Percentiles rank a stretch among this genome's conserved stretches.
phyloP scores from a whole-genome alignment of 2,329 filamentous ascomycete species.

The Beauveria sp. region DNA sequence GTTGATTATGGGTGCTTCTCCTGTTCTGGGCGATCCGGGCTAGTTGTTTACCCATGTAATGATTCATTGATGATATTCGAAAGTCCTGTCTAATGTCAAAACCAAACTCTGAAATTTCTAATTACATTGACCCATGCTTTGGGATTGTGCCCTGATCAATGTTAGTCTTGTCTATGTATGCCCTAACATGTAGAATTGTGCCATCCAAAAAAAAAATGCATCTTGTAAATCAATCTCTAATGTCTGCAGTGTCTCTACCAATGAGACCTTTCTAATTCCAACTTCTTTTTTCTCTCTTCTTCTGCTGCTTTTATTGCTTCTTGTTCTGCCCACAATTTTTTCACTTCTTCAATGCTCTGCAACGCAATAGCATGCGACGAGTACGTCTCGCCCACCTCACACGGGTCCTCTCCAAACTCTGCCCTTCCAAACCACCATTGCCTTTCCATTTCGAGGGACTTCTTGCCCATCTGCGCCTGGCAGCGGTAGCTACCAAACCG shows the following conservation, averaged over 20 bases:
- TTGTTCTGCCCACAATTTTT: background rate
- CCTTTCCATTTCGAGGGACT: slow-evolving; percentile 28
- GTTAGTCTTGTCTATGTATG: background rate
- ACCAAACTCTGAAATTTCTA: background rate
- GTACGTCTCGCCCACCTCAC: slow-evolving; percentile 26
- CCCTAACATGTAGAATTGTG: background rate
- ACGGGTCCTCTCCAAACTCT: slow-evolving; percentile 31
- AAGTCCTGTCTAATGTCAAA: background rate
- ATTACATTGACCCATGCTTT: background rate
- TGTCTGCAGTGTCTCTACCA: background rate
- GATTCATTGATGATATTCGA: background rate
- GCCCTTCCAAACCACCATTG: slow-evolving; percentile 29
- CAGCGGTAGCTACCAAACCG: slow-evolving; percentile 48
- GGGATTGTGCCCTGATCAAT: background rate
- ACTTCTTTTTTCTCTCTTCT: background rate
- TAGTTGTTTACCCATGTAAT: slow-evolving; percentile 13
- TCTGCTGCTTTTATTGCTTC: no score
- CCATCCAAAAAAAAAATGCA: background rate
- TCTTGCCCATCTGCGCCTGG: slow-evolving; percentile 43
- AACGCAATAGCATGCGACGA: slow-evolving; percentile 25
- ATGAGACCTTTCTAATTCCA: background rate
- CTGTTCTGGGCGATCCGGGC: slow-evolving; percentile 28
- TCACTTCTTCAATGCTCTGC: slow-evolving; percentile 25
- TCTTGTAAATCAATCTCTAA: background rate
- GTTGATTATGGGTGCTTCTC: no score